Evolutionary conservation across 495 filamentous ascomycete species (phyloP).

Genomic region (Staphylotrichum longicolle): DNA sequence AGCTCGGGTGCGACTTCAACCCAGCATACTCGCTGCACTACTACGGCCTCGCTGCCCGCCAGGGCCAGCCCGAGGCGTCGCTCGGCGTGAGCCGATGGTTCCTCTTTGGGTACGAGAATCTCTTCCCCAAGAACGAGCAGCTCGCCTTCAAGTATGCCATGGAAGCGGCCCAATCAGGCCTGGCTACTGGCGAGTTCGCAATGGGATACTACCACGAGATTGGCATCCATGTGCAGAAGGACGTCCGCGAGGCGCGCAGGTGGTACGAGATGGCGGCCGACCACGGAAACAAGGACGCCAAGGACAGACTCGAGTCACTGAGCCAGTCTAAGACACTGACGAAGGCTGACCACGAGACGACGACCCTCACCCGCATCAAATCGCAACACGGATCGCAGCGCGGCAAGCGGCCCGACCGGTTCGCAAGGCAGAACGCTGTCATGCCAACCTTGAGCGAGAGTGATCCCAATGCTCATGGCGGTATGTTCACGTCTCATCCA

Average conservation of each 20-base stretch:
- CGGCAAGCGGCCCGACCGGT: conserved; percentile 64
- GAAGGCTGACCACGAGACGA: conserved; percentile 86
- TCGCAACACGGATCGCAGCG: conserved; percentile 87
- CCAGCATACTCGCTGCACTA: conserved; percentile 91
- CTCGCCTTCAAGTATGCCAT: conserved; percentile 89
- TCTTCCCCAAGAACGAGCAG: conserved; percentile 93
- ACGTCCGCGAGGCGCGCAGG: conserved; percentile 75
- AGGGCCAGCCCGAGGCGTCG: conserved; percentile 84
- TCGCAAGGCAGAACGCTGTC: conserved; percentile 45
- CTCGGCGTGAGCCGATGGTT: conserved; percentile 99
- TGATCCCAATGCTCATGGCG: conserved; percentile 15
- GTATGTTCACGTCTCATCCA: conserved; percentile 19
- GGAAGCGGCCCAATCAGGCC: conserved; percentile 72
- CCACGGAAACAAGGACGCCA: conserved; percentile 89
- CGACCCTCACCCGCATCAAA: conserved; percentile 86
- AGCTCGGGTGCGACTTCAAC: conserved; percentile 91
- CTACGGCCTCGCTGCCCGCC: conserved; percentile 86
- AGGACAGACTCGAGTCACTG: conserved; percentile 76
- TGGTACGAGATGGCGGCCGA: conserved; percentile 92
- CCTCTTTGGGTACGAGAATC: conserved; percentile 84
- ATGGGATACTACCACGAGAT: conserved; percentile 98
- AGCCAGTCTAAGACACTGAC: conserved; percentile 82
- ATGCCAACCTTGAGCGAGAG: conserved; percentile 53
- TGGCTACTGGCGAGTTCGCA: conserved; percentile 92
- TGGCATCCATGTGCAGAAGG: conserved; percentile 77